Conservation (phyloP, 345 rosid species). For the Euphorbia peplus region DNA sequence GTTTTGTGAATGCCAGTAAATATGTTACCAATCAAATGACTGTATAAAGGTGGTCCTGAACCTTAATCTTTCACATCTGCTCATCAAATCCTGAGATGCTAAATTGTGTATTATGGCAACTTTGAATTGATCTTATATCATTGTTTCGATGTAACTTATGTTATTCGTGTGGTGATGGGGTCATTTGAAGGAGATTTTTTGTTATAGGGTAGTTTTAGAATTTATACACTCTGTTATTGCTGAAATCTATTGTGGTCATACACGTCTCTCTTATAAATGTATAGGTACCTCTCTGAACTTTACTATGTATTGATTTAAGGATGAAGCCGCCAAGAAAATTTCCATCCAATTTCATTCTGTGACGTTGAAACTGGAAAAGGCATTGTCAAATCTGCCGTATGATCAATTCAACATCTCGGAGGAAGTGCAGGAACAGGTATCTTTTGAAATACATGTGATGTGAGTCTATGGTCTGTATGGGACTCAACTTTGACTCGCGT, state of each 20-base stretch:
- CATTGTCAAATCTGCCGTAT: slow-evolving; percentile 59
- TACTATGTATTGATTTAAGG: slow-evolving; percentile 51
- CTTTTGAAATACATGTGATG: not conserved
- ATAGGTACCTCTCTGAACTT: slow-evolving; percentile 40
- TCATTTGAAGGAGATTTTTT: not conserved
- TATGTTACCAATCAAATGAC: not conserved
- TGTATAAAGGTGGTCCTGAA: not conserved
- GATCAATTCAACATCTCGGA: slow-evolving; percentile 71
- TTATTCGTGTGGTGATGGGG: not conserved
- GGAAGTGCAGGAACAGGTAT: slow-evolving; percentile 86
- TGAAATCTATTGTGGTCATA: slow-evolving; percentile 20
- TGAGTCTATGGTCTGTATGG: not conserved
- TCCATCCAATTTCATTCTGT: slow-evolving; percentile 74
- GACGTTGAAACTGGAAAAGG: slow-evolving; percentile 82
- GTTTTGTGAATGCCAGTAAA: not conserved
- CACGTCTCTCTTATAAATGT: slow-evolving; percentile 14
- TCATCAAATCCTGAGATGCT: not conserved
- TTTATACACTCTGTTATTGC: slow-evolving; percentile 9
- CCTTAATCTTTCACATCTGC: not conserved
- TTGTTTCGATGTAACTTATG: not conserved
- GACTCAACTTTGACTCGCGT: not conserved
- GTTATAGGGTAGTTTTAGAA: not conserved
- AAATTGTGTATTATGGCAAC: not conserved
- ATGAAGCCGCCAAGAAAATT: slow-evolving; percentile 63
- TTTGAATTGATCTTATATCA: slow-evolving; percentile 4